Evolutionary conservation across 116 monocot species (phyloP).

Genomic region (Trichopus zeylanicus): DNA sequence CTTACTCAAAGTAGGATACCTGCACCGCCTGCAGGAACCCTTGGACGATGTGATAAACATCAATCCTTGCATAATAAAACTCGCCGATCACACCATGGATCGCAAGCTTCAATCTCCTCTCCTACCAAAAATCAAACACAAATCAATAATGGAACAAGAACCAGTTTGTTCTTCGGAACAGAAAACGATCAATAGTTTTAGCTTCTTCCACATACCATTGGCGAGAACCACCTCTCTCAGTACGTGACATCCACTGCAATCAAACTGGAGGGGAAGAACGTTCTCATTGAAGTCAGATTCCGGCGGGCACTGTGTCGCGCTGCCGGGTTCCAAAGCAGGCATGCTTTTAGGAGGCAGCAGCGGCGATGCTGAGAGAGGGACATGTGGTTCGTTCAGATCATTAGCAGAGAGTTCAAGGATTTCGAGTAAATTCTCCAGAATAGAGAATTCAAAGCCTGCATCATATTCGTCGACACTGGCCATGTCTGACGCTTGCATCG

Average conservation of each 20-base stretch:
- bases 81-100: constrained; percentile 43
- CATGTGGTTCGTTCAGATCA: no score
- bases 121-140: constrained; percentile 14
- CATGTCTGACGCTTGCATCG: not conserved
- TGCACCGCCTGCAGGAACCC: not conserved
- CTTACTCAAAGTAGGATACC: constrained; percentile 34
- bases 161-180: not conserved
- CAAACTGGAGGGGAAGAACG: constrained; percentile 2
- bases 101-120: constrained; percentile 26
- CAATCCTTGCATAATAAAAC: constrained; percentile 40
- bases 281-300: no score
- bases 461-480: not conserved
- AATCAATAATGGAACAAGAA: not conserved
- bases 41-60: constrained; percentile 8
- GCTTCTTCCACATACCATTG: constrained; percentile 13
- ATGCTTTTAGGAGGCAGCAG: no score
- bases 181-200: not conserved
- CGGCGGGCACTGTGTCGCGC: no score
- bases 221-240: constrained; percentile 38
- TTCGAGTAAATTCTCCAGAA: not conserved
- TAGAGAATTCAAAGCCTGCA: not conserved
- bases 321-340: no score
- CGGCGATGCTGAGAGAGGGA: no score
- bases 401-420: not conserved
- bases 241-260: constrained; percentile 28